Base-by-base conservation (phyloP, 352 stramenopile genomes). In the Phytopythium aichiense region DNA sequence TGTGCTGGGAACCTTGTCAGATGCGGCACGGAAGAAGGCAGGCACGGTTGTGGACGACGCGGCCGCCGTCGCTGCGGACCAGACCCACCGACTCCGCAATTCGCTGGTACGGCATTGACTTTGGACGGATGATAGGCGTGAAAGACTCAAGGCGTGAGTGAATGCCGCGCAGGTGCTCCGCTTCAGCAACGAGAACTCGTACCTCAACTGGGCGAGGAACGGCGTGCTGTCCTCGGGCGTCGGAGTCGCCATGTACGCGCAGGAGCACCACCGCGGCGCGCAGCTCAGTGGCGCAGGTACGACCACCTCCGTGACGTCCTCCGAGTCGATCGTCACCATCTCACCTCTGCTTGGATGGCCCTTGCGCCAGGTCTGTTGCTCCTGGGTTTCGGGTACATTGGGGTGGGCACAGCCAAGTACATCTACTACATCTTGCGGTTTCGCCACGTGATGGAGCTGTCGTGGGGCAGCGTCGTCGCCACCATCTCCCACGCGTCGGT, bases 371-470 rank as follows among this genome's bases (percentile, higher is more conserved):
- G 82, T 2, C 65, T 93, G 56, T 69, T 95, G 69, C 68, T 95
- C 15, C 70, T 95, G 43, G 84, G 86, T 63, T 95, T 95, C 63
- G 86, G 86, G 58, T 95, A 93, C 72, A 93, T 95, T 73, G 86
- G 86, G 58, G 86, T 93, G 52, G 86, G 86, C 57, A 92, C 84
- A 43, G 74, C 79, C 63, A 95, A 95, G 78, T 95, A 95, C 79
- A 91, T 95, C 74, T 92, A 91, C 77, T 95, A 95, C 70, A 91
- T 95, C 65, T 72, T 93, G 62, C 86, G 86, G 63, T 95, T 92
- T 70, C 84, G 86, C 63, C 80, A 92, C 56, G 74, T 92, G 45
- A 95, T 95, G 86, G 84, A 92, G 71, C 74, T 93, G 58, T 91
- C 84, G 68, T 93, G 84, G 84, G 71, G 69, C 67, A 95, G 84